Conservation (phyloP, 345 rosid species). For the Dipteronia dyeriana region DNA sequence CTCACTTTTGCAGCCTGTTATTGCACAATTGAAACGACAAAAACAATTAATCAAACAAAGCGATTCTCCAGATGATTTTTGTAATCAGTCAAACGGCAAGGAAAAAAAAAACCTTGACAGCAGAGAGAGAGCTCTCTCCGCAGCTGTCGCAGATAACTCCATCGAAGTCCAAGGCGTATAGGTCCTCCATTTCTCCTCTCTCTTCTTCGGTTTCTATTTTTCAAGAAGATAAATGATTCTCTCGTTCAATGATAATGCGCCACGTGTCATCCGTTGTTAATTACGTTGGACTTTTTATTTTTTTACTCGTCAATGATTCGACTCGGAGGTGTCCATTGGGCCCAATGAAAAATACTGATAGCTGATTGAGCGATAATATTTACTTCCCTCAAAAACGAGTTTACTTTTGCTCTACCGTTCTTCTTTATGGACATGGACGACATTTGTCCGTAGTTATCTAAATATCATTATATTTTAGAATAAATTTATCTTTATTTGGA, state of each 20-base stretch:
- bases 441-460: too few species aligned
- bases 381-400: too few species aligned
- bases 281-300: too few species aligned
- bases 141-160: slow-evolving; percentile 95
- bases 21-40: not conserved
- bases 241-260: not conserved
- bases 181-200: slow-evolving; percentile 51
- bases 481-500: too few species aligned
- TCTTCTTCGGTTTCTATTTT: not conserved
- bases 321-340: too few species aligned
- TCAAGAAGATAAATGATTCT: slow-evolving; percentile 3
- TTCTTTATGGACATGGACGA: too few species aligned
- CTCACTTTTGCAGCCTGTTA: slow-evolving; percentile 78
- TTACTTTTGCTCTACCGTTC: too few species aligned
- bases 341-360: too few species aligned
- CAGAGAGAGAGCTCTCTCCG: slow-evolving; percentile 94
- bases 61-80: not conserved
- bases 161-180: slow-evolving; percentile 94
- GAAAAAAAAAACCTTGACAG: slow-evolving; percentile 61
- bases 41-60: not conserved
- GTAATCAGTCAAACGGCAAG: not conserved
- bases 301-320: too few species aligned
- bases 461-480: too few species aligned
- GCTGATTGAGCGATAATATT: too few species aligned
- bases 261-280: not conserved